These are phyloP conservation scores for Jaapia argillacea DNA, from an alignment of 768 basidiomycete genomes.

Conservation along the genomic window DNA sequence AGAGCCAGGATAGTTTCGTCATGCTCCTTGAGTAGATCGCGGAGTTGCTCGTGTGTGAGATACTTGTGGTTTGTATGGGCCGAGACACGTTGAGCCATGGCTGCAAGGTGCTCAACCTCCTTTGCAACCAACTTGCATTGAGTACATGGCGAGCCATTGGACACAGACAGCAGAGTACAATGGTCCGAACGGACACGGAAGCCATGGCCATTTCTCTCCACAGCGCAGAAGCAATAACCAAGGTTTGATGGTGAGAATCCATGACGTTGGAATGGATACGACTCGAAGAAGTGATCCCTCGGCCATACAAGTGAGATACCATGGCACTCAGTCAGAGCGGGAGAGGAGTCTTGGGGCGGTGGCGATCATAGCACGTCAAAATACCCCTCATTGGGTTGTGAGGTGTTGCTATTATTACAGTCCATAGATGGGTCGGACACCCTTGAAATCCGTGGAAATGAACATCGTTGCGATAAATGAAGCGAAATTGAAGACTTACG, in stretches of 20 bases:
- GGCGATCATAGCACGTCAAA: too few relatives aligned
- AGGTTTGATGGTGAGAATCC: background rate
- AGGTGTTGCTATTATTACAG: too few relatives aligned
- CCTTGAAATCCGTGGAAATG: too few relatives aligned
- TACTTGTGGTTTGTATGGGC: slow-evolving; percentile 5
- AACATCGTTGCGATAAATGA: too few relatives aligned
- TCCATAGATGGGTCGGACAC: too few relatives aligned
- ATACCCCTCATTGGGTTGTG: too few relatives aligned
- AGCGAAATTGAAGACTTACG: too few relatives aligned
- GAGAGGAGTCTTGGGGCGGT: too few relatives aligned
- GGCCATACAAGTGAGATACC: slow-evolving; percentile 5
- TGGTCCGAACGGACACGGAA: slow-evolving; percentile 3
- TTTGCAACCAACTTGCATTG: background rate
- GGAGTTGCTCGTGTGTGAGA: slow-evolving; percentile 4
- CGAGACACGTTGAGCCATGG: background rate
- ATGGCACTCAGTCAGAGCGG: too few relatives aligned
- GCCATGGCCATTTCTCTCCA: slow-evolving; percentile 1
- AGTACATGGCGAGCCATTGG: too few relatives aligned
- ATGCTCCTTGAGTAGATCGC: background rate
- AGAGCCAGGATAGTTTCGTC: background rate
- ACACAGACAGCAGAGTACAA: too few relatives aligned
- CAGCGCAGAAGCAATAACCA: slow-evolving; percentile 4
- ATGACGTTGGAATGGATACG: slow-evolving; percentile 6
- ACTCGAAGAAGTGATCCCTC: background rate
- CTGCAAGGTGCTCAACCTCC: slow-evolving; percentile 1